These are phyloP conservation scores for Xylaria longipes DNA, from an alignment of 495 filamentous ascomycete genomes.

Conservation along the genomic window DNA sequence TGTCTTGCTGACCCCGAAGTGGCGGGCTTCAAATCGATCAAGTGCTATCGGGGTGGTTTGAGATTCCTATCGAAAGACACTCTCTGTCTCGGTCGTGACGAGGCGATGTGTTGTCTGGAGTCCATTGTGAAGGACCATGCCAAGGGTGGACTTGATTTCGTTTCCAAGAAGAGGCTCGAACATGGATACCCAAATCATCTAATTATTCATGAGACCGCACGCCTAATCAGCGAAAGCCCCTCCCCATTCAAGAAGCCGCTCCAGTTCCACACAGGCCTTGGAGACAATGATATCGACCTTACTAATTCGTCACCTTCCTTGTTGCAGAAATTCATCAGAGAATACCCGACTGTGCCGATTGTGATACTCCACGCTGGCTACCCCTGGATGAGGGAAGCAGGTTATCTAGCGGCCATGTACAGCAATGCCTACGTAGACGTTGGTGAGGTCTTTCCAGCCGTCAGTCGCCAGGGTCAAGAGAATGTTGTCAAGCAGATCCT, in stretches of 20 bases:
- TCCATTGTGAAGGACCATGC: neutral
- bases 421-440: constrained; percentile 86
- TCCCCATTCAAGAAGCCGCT: constrained; percentile 67
- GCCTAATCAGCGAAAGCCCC: constrained; percentile 52
- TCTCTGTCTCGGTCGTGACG: neutral
- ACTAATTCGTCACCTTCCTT: constrained; percentile 75
- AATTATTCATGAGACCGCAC: constrained; percentile 64
- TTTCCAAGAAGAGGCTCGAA: neutral
- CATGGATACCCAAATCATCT: constrained; percentile 45
- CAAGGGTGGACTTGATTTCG: neutral
- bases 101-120: neutral
- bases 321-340: constrained; percentile 74
- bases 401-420: constrained; percentile 81
- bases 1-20: constrained; percentile 70
- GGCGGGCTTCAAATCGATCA: constrained; percentile 82
- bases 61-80: constrained; percentile 56
- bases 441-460: constrained; percentile 83
- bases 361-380: constrained; percentile 86
- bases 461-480: constrained; percentile 83
- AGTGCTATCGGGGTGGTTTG: constrained; percentile 85
- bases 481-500: constrained; percentile 73
- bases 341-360: constrained; percentile 71
- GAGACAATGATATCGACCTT: constrained; percentile 81
- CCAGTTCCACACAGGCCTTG: constrained; percentile 87
- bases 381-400: constrained; percentile 82